phyloP scores from a whole-genome alignment of 371 early-diverging fungal species.

The Caulochytrium protostelioides region DNA sequence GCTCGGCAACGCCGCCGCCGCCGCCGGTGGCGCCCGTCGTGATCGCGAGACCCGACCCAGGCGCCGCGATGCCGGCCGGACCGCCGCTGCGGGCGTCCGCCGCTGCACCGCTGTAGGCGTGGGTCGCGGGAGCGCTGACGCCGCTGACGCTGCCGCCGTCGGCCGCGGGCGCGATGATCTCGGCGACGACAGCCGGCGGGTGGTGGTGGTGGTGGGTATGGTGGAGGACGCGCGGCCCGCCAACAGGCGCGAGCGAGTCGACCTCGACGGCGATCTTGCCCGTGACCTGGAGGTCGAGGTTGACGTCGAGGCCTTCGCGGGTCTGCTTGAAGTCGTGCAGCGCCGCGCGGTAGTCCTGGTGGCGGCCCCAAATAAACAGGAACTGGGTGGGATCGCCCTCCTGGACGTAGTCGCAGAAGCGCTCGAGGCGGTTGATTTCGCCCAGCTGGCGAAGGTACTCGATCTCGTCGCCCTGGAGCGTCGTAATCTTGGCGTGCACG shows the following conservation, averaged over 20 bases:
- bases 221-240: too few relatives aligned
- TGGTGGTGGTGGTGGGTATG: background rate
- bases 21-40: too few relatives aligned
- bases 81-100: background rate
- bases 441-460: constrained; percentile 23
- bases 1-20: too few relatives aligned
- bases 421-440: constrained; percentile 25
- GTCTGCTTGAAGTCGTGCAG: constrained; percentile 26
- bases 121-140: background rate
- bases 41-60: too few relatives aligned
- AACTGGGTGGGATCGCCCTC: constrained; percentile 26
- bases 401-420: constrained; percentile 24
- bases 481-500: constrained; percentile 12
- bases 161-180: too few relatives aligned
- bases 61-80: too few relatives aligned
- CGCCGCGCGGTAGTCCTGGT: constrained; percentile 20
- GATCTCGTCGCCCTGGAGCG: constrained; percentile 23
- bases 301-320: constrained; percentile 24
- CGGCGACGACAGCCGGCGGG: background rate
- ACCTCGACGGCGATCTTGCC: constrained; percentile 3
- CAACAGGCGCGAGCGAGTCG: background rate
- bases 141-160: too few relatives aligned
- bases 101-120: background rate
- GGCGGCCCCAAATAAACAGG: constrained; percentile 24
- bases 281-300: constrained; percentile 22